These are phyloP conservation scores for Aspergillus tamarii DNA, from an alignment of 2,329 filamentous ascomycete species.

Conservation along the genomic window DNA sequence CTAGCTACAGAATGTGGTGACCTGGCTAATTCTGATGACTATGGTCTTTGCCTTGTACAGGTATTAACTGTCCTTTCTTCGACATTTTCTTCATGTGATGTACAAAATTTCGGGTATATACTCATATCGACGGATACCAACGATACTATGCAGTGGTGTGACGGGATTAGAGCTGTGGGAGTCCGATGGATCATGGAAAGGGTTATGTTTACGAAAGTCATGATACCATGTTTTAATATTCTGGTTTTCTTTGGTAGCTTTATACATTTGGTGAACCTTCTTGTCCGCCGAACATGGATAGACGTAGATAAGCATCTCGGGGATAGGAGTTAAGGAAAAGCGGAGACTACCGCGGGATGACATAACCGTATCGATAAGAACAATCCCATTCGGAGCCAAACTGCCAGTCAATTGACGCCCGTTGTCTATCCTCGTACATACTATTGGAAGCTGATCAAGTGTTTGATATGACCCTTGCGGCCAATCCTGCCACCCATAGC, in stretches of 20 bases:
- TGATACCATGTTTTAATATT: not conserved
- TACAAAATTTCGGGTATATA: not conserved
- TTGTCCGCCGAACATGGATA: not conserved
- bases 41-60: not conserved
- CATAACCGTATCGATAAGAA: conserved; percentile 28
- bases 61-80: not conserved
- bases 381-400: conserved; percentile 1
- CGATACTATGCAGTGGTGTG: not conserved
- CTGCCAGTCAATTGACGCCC: conserved; percentile 11
- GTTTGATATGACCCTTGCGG: conserved; percentile 15
- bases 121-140: not conserved
- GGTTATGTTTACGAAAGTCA: not conserved
- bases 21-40: not conserved
- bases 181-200: not conserved
- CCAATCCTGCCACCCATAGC: conserved; percentile 3
- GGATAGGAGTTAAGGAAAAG: conserved; percentile 27
- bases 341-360: conserved; percentile 13
- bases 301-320: conserved; percentile 9
- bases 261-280: not conserved
- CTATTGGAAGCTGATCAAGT: conserved; percentile 7
- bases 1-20: not conserved
- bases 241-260: not conserved
- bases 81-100: not conserved
- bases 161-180: not conserved
- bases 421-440: conserved; percentile 1